Conservation (phyloP, 2,329 filamentous ascomycete species). For the Domatiomyces globalis region DNA sequence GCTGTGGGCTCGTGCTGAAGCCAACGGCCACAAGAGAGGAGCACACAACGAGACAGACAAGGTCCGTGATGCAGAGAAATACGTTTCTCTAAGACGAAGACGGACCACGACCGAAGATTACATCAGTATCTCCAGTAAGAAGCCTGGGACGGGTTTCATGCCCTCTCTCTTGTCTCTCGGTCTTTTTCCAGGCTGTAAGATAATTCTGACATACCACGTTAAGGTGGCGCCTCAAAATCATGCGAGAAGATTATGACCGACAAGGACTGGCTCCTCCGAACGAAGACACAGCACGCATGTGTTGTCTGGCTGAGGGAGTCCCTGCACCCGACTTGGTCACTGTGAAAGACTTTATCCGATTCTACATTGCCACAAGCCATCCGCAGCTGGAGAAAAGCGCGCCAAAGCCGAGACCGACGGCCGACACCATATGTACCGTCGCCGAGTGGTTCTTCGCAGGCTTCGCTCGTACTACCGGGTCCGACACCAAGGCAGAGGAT, state of each 20-base stretch:
- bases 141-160: neutral
- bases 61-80: constrained; percentile 2
- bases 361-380: constrained; percentile 1
- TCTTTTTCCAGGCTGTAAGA: neutral
- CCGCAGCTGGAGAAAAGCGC: neutral
- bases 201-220: neutral
- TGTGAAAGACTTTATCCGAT: constrained; percentile 3
- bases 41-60: constrained; percentile 2
- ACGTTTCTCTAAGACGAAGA: constrained; percentile 5
- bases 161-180: neutral
- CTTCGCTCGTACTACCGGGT: constrained; percentile 8
- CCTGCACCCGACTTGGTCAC: constrained; percentile 1
- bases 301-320: neutral
- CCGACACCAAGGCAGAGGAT: constrained; percentile 1
- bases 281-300: constrained; percentile 1
- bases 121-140: constrained; percentile 4
- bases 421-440: constrained; percentile 1
- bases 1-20: constrained; percentile 5
- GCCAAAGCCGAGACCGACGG: constrained; percentile 1
- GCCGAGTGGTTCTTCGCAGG: constrained; percentile 6
- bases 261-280: constrained; percentile 4
- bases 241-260: constrained; percentile 3
- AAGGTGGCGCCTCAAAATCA: constrained; percentile 1
- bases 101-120: constrained; percentile 3
- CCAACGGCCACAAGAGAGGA: constrained; percentile 7